phyloP scores from a whole-genome alignment of 2,329 filamentous ascomycete species.

The Colletotrichum plurivorum region DNA sequence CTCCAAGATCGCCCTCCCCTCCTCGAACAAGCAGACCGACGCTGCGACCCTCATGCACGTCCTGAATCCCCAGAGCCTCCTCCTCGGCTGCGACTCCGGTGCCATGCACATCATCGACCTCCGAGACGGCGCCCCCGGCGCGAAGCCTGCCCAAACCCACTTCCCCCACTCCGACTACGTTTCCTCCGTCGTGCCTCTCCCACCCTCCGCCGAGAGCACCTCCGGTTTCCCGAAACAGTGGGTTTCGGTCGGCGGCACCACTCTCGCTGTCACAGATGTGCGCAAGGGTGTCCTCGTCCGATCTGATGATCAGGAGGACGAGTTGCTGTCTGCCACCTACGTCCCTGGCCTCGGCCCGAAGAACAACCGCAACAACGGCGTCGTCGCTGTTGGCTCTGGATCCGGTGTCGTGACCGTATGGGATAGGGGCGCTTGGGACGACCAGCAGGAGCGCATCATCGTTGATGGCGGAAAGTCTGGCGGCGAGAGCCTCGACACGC shows the following conservation, averaged over 20 bases:
- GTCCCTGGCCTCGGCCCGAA: slow-evolving; percentile 82
- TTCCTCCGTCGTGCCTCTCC: slow-evolving; percentile 87
- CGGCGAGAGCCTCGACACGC: slow-evolving; percentile 85
- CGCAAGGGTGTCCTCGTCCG: slow-evolving; percentile 87
- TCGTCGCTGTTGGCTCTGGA: slow-evolving; percentile 82
- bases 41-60: slow-evolving; percentile 85
- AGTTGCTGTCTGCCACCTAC: slow-evolving; percentile 85
- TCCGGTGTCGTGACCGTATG: slow-evolving; percentile 90
- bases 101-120: slow-evolving; percentile 91
- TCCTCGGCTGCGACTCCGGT: slow-evolving; percentile 92
- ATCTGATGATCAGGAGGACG: slow-evolving; percentile 95
- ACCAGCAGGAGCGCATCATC: slow-evolving; percentile 90
- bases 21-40: slow-evolving; percentile 69
- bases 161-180: slow-evolving; percentile 94
- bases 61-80: slow-evolving; percentile 88
- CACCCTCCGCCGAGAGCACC: slow-evolving; percentile 83
- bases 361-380: slow-evolving; percentile 75
- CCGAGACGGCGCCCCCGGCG: slow-evolving; percentile 70
- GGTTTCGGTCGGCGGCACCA: slow-evolving; percentile 93
- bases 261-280: slow-evolving; percentile 90
- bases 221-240: slow-evolving; percentile 95
- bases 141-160: slow-evolving; percentile 83
- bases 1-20: slow-evolving; percentile 86
- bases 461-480: slow-evolving; percentile 75
- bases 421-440: slow-evolving; percentile 96